Evolutionary conservation across 2,329 filamentous ascomycete species (phyloP), one percentile per base, ranked within the genome.

Genomic region (Sarocladium strictum): DNA sequence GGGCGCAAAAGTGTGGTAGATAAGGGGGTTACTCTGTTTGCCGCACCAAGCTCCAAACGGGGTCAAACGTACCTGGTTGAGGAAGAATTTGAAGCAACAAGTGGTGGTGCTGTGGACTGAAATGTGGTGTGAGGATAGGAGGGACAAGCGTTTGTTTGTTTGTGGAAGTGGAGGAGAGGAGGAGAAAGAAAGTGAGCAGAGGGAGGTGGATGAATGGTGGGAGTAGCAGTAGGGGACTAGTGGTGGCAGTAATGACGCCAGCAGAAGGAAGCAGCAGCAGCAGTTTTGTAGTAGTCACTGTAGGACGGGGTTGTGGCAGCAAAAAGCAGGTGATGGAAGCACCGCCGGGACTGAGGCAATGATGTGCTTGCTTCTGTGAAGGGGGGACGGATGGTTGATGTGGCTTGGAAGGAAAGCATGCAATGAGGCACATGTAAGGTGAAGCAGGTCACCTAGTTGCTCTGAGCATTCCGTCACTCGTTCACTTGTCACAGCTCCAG

Each of bases 181-280:
- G 53, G 37, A 52, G 38, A 40, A 54, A 49, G 54, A 47, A 32
- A 12, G 29, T 17, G 37, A 45, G 15, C 38, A 54, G 15, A 45
- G 17, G 23, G 53, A 47, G 23, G 24, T 23, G 37, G 53, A 47
- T 35, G 26, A 24, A 49, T 45, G 40, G 32, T 45, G 38, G 21
- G 26, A 50, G 23, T 21, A 43, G 17, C 10, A 43, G 40, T 43
- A 43, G 21, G 40, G 7, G 21, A 15, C 24, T 26, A 27, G 21
- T 47, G 24, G 24, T 47, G 43, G 43, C 24, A 29, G 43, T 17
- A 47, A 47, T 47, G 43, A 47, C 43, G 43, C 43, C 21, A 27
- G 58, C 54, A 54, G 32, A 32, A 45, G 38, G 45, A 26, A 54
- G 33, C 32, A 49, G 24, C 23, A 33, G 35, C 19, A 49, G 41